phyloP scores from a whole-genome alignment of 106 monocot species.

The Dendrobium catenatum region DNA sequence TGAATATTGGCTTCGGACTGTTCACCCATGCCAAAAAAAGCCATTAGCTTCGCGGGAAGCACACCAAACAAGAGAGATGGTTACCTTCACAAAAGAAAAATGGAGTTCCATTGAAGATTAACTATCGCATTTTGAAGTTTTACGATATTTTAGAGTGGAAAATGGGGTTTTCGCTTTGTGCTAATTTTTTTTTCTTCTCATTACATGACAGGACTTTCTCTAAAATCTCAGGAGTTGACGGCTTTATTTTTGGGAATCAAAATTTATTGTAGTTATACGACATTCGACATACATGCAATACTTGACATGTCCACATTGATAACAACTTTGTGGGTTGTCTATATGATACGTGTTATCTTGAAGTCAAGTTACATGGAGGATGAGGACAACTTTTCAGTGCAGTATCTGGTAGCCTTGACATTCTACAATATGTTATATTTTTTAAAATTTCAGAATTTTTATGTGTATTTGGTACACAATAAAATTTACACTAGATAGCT shows the following conservation, averaged over 20 bases:
- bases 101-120: no score
- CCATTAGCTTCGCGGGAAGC: no score
- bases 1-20: no score
- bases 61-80: no score
- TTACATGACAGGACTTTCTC: slow-evolving; percentile 3
- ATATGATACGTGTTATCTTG: slow-evolving; percentile 1
- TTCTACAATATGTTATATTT: neutral
- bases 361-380: slow-evolving; percentile 9
- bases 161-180: neutral
- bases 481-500: neutral
- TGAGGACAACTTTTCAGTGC: slow-evolving; percentile 3
- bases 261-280: neutral
- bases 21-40: no score
- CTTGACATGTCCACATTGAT: slow-evolving; percentile 1
- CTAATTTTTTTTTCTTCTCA: neutral
- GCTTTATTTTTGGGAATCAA: slow-evolving; percentile 3
- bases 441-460: neutral
- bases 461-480: neutral
- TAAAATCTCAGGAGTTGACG: slow-evolving; percentile 10
- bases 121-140: no score
- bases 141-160: no score
- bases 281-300: neutral
- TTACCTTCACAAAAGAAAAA: no score
- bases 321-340: slow-evolving; percentile 10
- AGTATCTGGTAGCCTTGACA: neutral